These are phyloP conservation scores for Sporisorium scitamineum DNA, from an alignment of 1,284 basidiomycete species.

Conservation along the genomic window DNA sequence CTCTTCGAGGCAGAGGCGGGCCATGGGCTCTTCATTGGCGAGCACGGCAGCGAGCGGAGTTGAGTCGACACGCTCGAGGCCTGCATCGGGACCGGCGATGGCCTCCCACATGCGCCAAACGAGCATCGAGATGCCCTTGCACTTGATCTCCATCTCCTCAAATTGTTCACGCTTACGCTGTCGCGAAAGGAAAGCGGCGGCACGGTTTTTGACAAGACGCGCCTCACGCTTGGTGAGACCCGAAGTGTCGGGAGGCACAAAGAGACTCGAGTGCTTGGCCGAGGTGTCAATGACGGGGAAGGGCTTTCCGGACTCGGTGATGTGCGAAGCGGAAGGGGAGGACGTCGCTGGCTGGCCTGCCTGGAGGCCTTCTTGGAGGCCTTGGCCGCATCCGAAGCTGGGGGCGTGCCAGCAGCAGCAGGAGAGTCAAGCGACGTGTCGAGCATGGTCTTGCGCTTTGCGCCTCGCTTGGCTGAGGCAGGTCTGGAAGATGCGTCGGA, in stretches of 20 bases:
- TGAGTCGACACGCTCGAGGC: slow-evolving; percentile 27
- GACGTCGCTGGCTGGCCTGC: slow-evolving; percentile 43
- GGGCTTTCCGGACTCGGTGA: slow-evolving; percentile 66
- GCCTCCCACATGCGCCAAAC: slow-evolving; percentile 64
- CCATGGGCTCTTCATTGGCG: slow-evolving; percentile 48
- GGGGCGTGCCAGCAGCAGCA: slow-evolving; percentile 6
- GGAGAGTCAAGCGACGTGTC: slow-evolving; percentile 25
- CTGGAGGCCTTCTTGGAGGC: slow-evolving; percentile 21
- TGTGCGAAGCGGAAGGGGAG: slow-evolving; percentile 65
- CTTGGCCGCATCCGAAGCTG: slow-evolving; percentile 11
- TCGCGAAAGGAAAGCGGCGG: slow-evolving; percentile 87
- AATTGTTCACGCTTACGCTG: slow-evolving; percentile 92
- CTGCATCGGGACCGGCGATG: slow-evolving; percentile 51
- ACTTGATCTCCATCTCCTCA: slow-evolving; percentile 86
- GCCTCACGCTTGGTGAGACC: slow-evolving; percentile 89
- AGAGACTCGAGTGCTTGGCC: slow-evolving; percentile 71
- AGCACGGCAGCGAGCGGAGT: slow-evolving; percentile 43
- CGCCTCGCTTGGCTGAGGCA: slow-evolving; percentile 24
- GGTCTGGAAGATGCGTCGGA: slow-evolving; percentile 30
- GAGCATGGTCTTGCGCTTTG: slow-evolving; percentile 31
- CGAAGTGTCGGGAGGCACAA: slow-evolving; percentile 85
- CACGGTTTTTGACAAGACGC: slow-evolving; percentile 88
- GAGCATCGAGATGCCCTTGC: slow-evolving; percentile 65
- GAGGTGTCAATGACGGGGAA: slow-evolving; percentile 69
- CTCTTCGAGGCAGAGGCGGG: slow-evolving; percentile 50